Evolutionary conservation across 495 filamentous ascomycete genomes (phyloP), one percentile per base, ranked within the genome.

Genomic region (Amorphotheca resinae): DNA sequence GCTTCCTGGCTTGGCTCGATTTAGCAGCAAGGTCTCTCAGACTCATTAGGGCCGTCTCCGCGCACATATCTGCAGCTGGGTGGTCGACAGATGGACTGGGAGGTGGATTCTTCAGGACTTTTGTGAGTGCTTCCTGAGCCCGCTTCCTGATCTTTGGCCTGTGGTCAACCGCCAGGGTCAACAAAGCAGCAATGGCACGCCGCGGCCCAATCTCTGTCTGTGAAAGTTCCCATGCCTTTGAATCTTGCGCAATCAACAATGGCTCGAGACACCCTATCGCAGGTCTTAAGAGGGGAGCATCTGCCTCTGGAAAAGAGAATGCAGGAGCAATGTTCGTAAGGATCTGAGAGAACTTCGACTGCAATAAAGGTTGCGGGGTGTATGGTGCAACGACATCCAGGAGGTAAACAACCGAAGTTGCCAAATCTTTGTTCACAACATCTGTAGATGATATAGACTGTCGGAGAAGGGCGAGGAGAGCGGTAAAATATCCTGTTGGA

Each of bases 221-320:
- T 11, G 84, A 77, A 33, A 94, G 70, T 45, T 85, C 79, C 91
- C 91, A 98, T 52, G 86, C 77, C 25, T 79, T 60, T 2, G 77
- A 73, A 69, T 96, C 87, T 60, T 98, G 91, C 3, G 84, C 86
- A 12, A 89, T 59, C 32, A 98, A 69, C 12, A 98, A 70, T 18
- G 81, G 81, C 62, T 95, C 89, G 8, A 98, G 69, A 57, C 83
- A 88, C 37, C 91, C 91, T 56, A 96, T 88, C n/a, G 87, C 89
- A 1, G 88, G 77, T 49, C 80, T 67, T 31, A 96, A 66, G 21
- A 95, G 67, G 7, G 88, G 84, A 18, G 91, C 88, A 60, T 95
- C 91, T 33, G 85, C 83, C 51, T 93, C 86, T 15, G 72, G 65
- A 31, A 84, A 68, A 2, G 82, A 77, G 28, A 98, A 62, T 5